Evolutionary conservation across 257 asterid species (phyloP), one percentile per base, ranked within the genome.

Genomic region (Solanum commersonii): DNA sequence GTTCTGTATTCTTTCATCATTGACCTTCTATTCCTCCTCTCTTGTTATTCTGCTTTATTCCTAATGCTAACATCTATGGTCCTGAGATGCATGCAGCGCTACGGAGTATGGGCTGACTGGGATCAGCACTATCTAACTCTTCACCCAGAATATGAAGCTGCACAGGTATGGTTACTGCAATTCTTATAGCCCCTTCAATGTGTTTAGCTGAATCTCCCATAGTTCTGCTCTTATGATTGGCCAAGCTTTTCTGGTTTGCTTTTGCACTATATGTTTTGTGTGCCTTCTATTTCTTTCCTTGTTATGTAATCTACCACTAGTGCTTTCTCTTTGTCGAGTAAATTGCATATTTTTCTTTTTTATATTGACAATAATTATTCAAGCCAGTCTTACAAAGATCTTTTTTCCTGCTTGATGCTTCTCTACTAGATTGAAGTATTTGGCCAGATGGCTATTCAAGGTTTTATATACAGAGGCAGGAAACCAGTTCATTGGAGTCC

Each of bases 401-500:
- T 52, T 81, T 77, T 35, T 81, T 18, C 12, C 68, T 0, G 29
- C 27, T 0, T 49, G 25, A 81, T 81, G 85, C 12, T 81, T 85
- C 86, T 91, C 22, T 86, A 72, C 90, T 90, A 97, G 99, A 94
- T 97, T 87, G 98, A 96, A 94, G 99, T 97, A 87, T 97, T 97
- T 88, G 99, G 99, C 84, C 92, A 94, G 91, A 97, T 97, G 99
- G 94, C 94, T 37, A 89, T 97, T 90, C 93, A 94, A 94, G 98
- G 98, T 86, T 93, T 92, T 93, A 96, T 97, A 89, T 96, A 95
- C 88, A 90, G 99, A 92, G 99, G 99, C 88, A 93, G 98, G 93
- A 97, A 97, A 88, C 99, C 99, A 77, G 99, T 97, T 88, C 98
- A 97, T 86, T 97, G 99, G 99, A 97, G 99, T 87, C 98, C 99